A percentile compares a stretch with the other conserved stretches of the same genome.
phyloP scores from a whole-genome alignment of 805 yeast genomes.

The Metschnikowia colocasiae region DNA sequence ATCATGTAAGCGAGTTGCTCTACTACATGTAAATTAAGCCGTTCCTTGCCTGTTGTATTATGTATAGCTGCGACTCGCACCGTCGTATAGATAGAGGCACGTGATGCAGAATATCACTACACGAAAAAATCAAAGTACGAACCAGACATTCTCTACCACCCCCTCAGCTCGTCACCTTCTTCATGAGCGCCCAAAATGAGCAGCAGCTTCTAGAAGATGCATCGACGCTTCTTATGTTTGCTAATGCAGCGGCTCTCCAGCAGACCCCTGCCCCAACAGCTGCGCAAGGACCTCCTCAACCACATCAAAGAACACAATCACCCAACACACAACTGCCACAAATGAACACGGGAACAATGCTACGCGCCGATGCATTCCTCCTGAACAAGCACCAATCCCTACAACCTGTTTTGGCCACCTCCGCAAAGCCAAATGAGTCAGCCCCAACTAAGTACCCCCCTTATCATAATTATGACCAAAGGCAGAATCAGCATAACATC shows the following conservation, averaged over 20 bases:
- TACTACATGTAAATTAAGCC: neutral
- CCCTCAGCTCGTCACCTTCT: neutral
- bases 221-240: conserved; percentile 58
- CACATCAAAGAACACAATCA: neutral
- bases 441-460: neutral
- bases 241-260: conserved; percentile 49
- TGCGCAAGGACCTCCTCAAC: neutral
- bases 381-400: neutral
- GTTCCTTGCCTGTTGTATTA: neutral
- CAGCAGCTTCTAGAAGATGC: conserved; percentile 55
- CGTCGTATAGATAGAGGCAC: conserved; percentile 6
- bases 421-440: neutral
- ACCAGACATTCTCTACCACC: neutral
- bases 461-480: neutral
- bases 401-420: neutral
- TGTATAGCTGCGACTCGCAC: neutral
- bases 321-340: neutral
- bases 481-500: neutral
- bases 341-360: too few relatives aligned
- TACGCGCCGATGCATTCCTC: neutral
- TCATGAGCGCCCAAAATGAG: conserved; percentile 24
- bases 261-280: conserved; percentile 19
- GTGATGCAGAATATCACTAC: neutral
- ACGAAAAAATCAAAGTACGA: neutral
- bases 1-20: neutral